A percentile compares a stretch with the other conserved stretches of the same genome.
phyloP scores from a whole-genome alignment of 805 yeast genomes.

The Diddensiella santjacobensis region DNA sequence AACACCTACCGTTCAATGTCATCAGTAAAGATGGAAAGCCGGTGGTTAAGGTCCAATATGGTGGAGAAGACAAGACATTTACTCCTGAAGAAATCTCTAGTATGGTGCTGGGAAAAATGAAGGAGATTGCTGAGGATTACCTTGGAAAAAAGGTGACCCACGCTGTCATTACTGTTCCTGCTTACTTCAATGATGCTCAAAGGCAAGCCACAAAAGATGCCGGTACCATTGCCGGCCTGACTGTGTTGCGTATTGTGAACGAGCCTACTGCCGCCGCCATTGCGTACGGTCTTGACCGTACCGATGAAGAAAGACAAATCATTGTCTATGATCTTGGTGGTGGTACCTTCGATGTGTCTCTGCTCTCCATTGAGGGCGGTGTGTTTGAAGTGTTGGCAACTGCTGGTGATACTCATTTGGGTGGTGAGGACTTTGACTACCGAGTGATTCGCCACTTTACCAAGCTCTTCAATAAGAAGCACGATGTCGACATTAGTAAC shows the following conservation, averaged over 20 bases:
- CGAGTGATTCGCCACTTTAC: conserved; percentile 83
- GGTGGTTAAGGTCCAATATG: conserved; percentile 66
- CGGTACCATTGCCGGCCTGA: conserved; percentile 86
- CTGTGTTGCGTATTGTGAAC: conserved; percentile 82
- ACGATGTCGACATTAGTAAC: conserved; percentile 73
- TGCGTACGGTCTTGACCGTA: conserved; percentile 78
- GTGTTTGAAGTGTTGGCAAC: conserved; percentile 91
- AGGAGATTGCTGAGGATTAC: conserved; percentile 85
- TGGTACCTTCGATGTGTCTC: conserved; percentile 93
- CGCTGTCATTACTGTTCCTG: conserved; percentile 92
- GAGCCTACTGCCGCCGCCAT: conserved; percentile 98
- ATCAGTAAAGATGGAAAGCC: conserved; percentile 76
- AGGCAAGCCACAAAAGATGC: conserved; percentile 94
- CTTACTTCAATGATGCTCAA: conserved; percentile 90
- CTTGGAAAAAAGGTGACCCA: conserved; percentile 80
- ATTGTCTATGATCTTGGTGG: conserved; percentile 96
- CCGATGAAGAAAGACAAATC: conserved; percentile 80
- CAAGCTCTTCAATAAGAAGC: conserved; percentile 85
- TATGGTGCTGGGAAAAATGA: conserved; percentile 90
- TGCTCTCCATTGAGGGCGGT: conserved; percentile 84
- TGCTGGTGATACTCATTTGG: conserved; percentile 95
- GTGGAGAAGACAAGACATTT: conserved; percentile 72
- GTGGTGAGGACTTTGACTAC: conserved; percentile 96
- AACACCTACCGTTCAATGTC: conserved; percentile 76
- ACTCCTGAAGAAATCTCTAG: conserved; percentile 93